A percentile compares a stretch with the other conserved stretches of the same genome.
Evolutionary conservation across 2,329 filamentous ascomycete genomes (phyloP).

Genomic region (Colletotrichum scovillei): DNA sequence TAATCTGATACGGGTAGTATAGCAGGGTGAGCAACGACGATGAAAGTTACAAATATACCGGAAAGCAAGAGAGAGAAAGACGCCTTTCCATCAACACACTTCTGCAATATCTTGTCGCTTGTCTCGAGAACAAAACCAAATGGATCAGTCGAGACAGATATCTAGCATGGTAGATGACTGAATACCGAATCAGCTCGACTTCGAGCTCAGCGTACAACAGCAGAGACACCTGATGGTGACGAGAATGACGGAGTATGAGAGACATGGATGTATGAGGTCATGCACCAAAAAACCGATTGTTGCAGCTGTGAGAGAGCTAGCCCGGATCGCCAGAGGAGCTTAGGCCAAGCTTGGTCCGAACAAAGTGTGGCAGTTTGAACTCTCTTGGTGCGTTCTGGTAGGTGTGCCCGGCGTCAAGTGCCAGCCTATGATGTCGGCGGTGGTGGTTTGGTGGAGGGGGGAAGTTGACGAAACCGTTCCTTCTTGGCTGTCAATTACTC

Average conservation of each 20-base stretch:
- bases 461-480: constrained; percentile 12
- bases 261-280: constrained; percentile 18
- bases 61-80: neutral
- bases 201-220: neutral
- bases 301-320: constrained; percentile 2
- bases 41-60: neutral
- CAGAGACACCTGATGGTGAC: neutral
- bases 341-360: constrained; percentile 8
- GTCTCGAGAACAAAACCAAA: neutral
- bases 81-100: neutral
- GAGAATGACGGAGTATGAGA: neutral
- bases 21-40: neutral
- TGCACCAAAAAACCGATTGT: constrained; percentile 11
- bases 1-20: neutral
- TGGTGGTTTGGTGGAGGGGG: neutral
- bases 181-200: neutral
- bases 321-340: constrained; percentile 13
- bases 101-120: neutral
- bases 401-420: neutral
- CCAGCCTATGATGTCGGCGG: constrained; percentile 30
- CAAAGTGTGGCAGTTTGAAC: neutral
- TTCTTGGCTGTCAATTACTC: neutral
- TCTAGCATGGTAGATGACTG: neutral
- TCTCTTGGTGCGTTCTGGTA: neutral
- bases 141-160: neutral